A percentile compares a stretch with the other conserved stretches of the same genome.
Conservation (phyloP, 768 basidiomycete species). For the Kwoniella europaea region DNA sequence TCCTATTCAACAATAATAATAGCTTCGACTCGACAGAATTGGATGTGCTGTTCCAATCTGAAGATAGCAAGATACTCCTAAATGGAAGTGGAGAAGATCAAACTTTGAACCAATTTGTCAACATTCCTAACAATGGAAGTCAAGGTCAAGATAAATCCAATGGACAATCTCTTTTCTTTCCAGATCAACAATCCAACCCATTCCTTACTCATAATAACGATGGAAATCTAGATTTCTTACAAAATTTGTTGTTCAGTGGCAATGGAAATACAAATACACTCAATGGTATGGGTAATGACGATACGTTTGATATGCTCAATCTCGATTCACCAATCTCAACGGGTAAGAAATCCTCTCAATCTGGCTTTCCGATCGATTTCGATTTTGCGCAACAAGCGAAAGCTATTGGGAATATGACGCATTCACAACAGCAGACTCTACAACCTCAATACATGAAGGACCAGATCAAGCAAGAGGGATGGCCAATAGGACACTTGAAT, state of each 20-base stretch:
- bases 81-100: neutral
- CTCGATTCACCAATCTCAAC: constrained; percentile 13
- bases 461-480: neutral
- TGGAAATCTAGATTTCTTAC: constrained; percentile 23
- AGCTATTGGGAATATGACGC: constrained; percentile 16
- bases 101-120: constrained; percentile 18
- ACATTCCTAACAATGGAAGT: constrained; percentile 10
- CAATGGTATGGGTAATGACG: neutral
- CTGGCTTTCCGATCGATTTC: constrained; percentile 11
- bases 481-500: neutral
- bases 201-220: constrained; percentile 2
- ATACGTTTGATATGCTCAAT: constrained; percentile 32
- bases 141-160: neutral
- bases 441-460: constrained; percentile 2
- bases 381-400: constrained; percentile 18
- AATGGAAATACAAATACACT: neutral
- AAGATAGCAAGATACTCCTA: constrained; percentile 9
- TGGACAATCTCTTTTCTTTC: constrained; percentile 3
- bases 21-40: constrained; percentile 36
- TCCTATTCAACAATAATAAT: constrained; percentile 29
- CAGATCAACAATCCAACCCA: constrained; percentile 11
- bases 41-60: constrained; percentile 33
- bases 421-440: neutral
- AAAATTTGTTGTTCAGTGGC: constrained; percentile 10
- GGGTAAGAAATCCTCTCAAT: neutral